These are phyloP conservation scores for Biscogniauxia marginata DNA, from an alignment of 2,329 filamentous ascomycete genomes.

Conservation along the genomic window DNA sequence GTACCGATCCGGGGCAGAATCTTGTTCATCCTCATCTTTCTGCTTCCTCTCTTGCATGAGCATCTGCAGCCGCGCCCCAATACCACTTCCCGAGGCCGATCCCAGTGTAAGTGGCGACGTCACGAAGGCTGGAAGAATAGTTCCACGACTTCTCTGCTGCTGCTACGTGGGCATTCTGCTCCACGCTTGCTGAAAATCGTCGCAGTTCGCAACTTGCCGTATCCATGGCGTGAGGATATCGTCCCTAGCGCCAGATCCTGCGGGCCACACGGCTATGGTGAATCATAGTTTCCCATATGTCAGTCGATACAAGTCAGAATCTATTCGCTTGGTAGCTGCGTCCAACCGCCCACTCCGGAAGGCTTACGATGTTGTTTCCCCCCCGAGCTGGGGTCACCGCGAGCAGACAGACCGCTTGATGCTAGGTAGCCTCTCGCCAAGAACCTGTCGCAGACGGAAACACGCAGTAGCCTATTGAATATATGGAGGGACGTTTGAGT, in stretches of 20 bases:
- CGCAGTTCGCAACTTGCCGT: not conserved
- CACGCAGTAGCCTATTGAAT: not conserved
- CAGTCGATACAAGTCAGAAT: not conserved
- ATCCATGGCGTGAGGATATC: not conserved
- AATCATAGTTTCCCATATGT: not conserved
- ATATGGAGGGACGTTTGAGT: not conserved
- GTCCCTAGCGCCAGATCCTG: not conserved
- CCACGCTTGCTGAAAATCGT: not conserved
- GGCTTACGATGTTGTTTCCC: not conserved
- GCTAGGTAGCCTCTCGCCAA: not conserved
- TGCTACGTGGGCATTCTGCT: not conserved
- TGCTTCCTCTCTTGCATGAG: not conserved
- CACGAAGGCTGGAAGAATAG: too few relatives aligned
- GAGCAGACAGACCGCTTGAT: not conserved
- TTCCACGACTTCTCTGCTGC: not conserved
- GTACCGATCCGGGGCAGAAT: slow-evolving; percentile 7
- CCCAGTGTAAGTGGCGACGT: not conserved
- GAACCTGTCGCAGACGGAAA: not conserved
- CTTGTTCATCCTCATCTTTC: not conserved
- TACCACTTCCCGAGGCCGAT: not conserved
- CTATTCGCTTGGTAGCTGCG: not conserved
- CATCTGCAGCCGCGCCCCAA: not conserved
- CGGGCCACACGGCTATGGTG: not conserved
- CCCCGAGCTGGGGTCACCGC: not conserved
- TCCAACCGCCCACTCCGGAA: not conserved